Percentiles rank a stretch among this genome's conserved stretches.
Evolutionary conservation across 805 yeast genomes (phyloP).

Genomic region (Teunomyces cretensis): DNA sequence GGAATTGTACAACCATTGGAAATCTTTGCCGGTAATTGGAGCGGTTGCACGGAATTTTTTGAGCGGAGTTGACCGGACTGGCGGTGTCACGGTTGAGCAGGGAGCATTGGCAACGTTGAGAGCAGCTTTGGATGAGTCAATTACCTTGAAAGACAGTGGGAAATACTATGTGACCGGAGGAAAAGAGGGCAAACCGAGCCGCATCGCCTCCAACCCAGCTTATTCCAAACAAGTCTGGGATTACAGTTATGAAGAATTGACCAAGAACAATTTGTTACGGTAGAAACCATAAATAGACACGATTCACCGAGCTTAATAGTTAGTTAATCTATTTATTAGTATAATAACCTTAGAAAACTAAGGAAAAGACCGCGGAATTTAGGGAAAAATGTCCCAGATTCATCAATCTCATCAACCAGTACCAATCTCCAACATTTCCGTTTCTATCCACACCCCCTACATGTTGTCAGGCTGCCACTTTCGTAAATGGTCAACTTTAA

Average conservation of each 20-base stretch:
- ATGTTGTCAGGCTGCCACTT: too few species aligned
- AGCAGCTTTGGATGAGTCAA: conserved; percentile 29
- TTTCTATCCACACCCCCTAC: too few species aligned
- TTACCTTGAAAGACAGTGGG: conserved; percentile 27
- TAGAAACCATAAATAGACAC: neutral
- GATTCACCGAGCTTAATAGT: too few species aligned
- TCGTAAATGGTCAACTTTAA: too few species aligned
- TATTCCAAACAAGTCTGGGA: conserved; percentile 29
- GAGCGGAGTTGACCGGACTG: conserved; percentile 12
- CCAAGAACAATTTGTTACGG: conserved; percentile 3
- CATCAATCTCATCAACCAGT: too few species aligned
- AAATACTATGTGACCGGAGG: conserved; percentile 36
- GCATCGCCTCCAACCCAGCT: conserved; percentile 21
- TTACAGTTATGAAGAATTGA: conserved; percentile 18
- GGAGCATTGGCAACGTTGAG: conserved; percentile 35
- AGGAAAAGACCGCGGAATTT: too few species aligned
- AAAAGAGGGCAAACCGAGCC: conserved; percentile 17
- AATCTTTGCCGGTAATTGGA: conserved; percentile 23
- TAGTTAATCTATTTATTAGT: too few species aligned
- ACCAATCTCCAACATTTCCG: too few species aligned
- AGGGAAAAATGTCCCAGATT: too few species aligned
- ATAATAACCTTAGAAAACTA: too few species aligned
- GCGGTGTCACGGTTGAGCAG: conserved; percentile 33
- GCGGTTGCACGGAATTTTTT: conserved; percentile 15
- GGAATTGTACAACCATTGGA: conserved; percentile 31